Evolutionary conservation across 2,329 filamentous ascomycete genomes (phyloP), one percentile per base, ranked within the genome.

Genomic region (Aspergillus sp.): DNA sequence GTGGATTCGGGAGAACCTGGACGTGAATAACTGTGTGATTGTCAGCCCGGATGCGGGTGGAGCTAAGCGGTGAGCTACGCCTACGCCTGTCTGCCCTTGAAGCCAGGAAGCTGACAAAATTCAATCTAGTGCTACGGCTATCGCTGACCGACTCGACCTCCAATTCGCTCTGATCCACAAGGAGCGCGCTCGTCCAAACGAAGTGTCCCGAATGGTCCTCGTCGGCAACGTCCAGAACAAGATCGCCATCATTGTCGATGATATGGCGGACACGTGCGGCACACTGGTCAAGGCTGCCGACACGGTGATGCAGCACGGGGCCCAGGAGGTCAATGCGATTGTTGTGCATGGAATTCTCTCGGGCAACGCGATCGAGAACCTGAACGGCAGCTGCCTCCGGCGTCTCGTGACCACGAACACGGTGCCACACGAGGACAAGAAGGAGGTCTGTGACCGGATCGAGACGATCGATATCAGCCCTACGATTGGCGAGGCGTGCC

Each of bases 231-330:
- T 96, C 29, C 74, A 78, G 45, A 83, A 84, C 64, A 91, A 91
- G 67, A 80, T 89, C 17, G 89, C 89, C 39, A 95, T 98, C 53
- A 78, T 98, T 30, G 89, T 98, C 29, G 89, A 96, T 58, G 89
- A 96, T 58, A 95, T 96, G 86, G 88, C 88, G 19, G 89, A 96
- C 57, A 95, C 89, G 3, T 95, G 88, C 59, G 86, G 86, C 46
- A 94, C 86, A 2, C 68, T 83, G 8, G 76, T 72, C 58, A 96
- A 96, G 67, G 91, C 88, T 2, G 91, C 89, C 11, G 80, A 85
- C 36, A 89, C 88, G 0, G 75, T 96, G 32, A 84, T 89, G 59
- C 74, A 85, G 49, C 81, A 95, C 52, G 85, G 86, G 19, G 89
- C 91, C 1, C 78, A 77, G 45, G 78, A 93, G 54, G 86, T 93